A percentile compares a stretch with the other conserved stretches of the same genome.
phyloP scores from a whole-genome alignment of 139 green algal genomes.

The Coccomyxa sp. region DNA sequence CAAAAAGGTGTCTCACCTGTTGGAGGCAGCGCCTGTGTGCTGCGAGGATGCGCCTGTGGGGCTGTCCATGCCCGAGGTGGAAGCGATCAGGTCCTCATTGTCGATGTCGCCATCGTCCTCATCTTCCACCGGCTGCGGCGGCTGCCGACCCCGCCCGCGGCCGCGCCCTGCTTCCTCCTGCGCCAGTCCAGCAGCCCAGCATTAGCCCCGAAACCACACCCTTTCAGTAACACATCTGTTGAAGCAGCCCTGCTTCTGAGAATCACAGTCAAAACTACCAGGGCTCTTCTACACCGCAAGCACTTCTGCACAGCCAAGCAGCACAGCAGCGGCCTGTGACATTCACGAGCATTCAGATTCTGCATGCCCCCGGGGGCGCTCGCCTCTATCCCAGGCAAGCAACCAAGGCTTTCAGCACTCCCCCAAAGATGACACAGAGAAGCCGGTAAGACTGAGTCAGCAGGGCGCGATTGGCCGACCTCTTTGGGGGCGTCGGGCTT shows the following conservation, averaged over 20 bases:
- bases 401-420: no score
- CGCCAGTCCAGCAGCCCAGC: neutral
- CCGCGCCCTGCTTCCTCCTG: neutral
- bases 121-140: neutral
- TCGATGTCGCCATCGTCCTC: constrained; percentile 27
- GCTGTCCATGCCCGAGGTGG: constrained; percentile 5
- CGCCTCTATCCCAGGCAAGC: no score
- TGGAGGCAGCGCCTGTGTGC: neutral
- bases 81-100: constrained; percentile 45
- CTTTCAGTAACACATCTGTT: neutral
- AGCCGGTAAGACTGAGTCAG: no score
- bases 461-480: no score
- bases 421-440: no score
- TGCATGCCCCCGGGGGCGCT: no score
- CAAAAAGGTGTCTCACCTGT: neutral
- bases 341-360: no score
- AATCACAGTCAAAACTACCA: neutral
- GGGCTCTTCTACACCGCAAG: no score
- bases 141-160: neutral
- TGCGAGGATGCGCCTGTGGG: neutral
- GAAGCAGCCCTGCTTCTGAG: no score
- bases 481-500: neutral
- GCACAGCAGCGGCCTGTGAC: no score
- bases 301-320: no score
- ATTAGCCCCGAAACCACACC: neutral